Percentiles rank a stretch among this genome's conserved stretches.
Evolutionary conservation across 371 early-diverging fungal species (phyloP).

Genomic region (Phascolomyces articulosus): DNA sequence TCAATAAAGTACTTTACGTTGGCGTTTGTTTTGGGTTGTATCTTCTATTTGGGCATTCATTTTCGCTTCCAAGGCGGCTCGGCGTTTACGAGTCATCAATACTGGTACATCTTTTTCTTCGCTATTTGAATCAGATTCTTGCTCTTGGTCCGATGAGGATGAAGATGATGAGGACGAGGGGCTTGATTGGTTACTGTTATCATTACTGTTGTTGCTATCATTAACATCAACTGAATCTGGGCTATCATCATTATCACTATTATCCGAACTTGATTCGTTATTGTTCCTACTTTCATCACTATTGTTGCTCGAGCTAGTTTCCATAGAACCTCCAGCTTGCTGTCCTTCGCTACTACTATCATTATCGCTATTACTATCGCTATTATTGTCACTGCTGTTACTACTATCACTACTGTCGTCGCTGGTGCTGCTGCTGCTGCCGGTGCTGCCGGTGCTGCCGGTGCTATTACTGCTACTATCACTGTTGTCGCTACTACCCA

Average conservation of each 20-base stretch:
- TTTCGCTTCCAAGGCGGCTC: not conserved
- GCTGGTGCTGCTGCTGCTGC: not conserved
- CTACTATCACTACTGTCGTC: not conserved
- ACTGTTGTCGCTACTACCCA: not conserved
- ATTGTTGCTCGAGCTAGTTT: not conserved
- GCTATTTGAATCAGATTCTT: not conserved
- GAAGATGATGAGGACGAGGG: too few relatives aligned
- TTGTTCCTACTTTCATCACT: not conserved
- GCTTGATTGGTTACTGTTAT: too few relatives aligned
- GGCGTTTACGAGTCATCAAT: not conserved
- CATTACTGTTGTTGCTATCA: not conserved
- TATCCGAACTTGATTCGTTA: not conserved
- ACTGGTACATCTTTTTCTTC: not conserved
- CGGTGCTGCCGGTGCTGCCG: not conserved
- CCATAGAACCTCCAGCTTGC: not conserved
- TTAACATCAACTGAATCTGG: not conserved
- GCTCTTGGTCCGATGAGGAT: not conserved
- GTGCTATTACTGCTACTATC: not conserved
- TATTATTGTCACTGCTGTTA: not conserved
- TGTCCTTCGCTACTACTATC: not conserved
- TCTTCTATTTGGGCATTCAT: too few relatives aligned
- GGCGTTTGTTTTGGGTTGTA: too few relatives aligned
- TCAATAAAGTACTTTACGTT: too few relatives aligned
- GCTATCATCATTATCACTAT: not conserved
- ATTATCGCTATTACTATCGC: not conserved